Base-by-base conservation (phyloP, 805 yeast genomes). In the Ogataea paraovalis region DNA sequence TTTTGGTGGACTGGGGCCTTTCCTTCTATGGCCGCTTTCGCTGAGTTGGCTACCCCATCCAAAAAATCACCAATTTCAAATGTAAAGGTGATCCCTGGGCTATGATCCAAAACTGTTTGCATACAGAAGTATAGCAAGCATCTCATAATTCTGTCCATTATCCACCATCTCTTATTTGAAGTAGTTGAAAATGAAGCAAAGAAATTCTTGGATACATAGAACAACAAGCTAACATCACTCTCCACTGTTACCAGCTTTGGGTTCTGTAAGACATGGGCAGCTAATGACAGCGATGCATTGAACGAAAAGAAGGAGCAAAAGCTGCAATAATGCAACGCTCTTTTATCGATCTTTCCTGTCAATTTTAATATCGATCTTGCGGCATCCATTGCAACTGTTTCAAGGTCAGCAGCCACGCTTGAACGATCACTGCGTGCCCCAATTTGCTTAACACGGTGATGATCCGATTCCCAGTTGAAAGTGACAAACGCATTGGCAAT, bases 301-400 rank as follows among this genome's bases (percentile, higher is more conserved):
- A 68, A 60, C 16, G 69, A 65, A 44, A 58, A 66, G 48, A 58
- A 65, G 3, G 57, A 39, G 28, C 55, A 52, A 41, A 58, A 60
- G 27, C 53, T 52, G 4, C 57, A 50, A 43, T 51, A 59, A 27
- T 51, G 48, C 0, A 48, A 23, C 16, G 53, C 46, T 7, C 43
- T 42, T 4, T 18, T 14, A 43, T 58, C 57, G 18, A 57, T 46
- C 12, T 43, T 22, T 39, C 46, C 36, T 1, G 61, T 44, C 39
- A 65, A 28, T n/a, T 37, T 43, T 22, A 65, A 41, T 8, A 66
- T 55, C 1, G 51, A 41, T 39, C 70, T 49, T 5, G 68, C 62
- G 13, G 69, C 60, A 21, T 50, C 48, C 19, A 62, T 30, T 10
- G 62, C 57, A 9, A 54, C 41, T 10, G 39, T 34, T 12, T 52